phyloP scores from a whole-genome alignment of 495 filamentous ascomycete genomes.

The Astrothelium subdiscretum region DNA sequence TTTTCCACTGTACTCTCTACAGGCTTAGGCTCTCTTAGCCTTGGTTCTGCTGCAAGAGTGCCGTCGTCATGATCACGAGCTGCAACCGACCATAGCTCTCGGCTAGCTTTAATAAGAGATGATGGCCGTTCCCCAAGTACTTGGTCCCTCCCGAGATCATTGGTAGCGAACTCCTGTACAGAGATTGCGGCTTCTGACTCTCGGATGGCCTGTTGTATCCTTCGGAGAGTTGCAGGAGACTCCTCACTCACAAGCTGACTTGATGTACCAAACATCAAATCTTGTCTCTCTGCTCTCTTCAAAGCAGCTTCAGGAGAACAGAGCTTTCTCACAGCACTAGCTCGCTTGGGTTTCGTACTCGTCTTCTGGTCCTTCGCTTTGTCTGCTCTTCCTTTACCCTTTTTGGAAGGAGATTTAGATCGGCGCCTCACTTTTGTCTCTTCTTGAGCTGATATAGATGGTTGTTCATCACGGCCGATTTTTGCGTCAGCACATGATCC shows the following conservation, averaged over 20 bases:
- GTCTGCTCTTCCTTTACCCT: slow-evolving; percentile 9
- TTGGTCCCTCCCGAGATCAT: not conserved
- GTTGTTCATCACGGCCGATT: not conserved
- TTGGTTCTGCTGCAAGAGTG: not conserved
- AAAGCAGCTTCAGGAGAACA: slow-evolving; percentile 59
- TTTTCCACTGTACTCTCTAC: not conserved
- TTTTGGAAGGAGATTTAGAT: slow-evolving; percentile 14
- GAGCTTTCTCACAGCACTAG: slow-evolving; percentile 31
- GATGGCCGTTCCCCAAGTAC: slow-evolving; percentile 3
- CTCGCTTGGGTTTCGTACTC: slow-evolving; percentile 23
- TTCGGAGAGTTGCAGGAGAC: slow-evolving; percentile 53
- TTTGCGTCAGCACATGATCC: not conserved
- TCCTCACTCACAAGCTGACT: slow-evolving; percentile 76
- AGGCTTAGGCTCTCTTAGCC: not conserved
- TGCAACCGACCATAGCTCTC: slow-evolving; percentile 17
- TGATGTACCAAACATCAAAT: slow-evolving; percentile 84
- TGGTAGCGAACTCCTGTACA: not conserved
- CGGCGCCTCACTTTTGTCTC: slow-evolving; percentile 7
- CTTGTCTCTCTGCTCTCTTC: slow-evolving; percentile 56
- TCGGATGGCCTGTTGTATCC: slow-evolving; percentile 59
- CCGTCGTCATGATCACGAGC: slow-evolving; percentile 15
- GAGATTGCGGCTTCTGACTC: slow-evolving; percentile 35
- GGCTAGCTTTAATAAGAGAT: slow-evolving; percentile 8
- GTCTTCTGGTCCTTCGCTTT: slow-evolving; percentile 25
- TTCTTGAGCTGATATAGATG: not conserved